Evolutionary conservation across 1,139 yeast genomes (phyloP).

Genomic region (Chernovozyma sophiae-reginae): DNA sequence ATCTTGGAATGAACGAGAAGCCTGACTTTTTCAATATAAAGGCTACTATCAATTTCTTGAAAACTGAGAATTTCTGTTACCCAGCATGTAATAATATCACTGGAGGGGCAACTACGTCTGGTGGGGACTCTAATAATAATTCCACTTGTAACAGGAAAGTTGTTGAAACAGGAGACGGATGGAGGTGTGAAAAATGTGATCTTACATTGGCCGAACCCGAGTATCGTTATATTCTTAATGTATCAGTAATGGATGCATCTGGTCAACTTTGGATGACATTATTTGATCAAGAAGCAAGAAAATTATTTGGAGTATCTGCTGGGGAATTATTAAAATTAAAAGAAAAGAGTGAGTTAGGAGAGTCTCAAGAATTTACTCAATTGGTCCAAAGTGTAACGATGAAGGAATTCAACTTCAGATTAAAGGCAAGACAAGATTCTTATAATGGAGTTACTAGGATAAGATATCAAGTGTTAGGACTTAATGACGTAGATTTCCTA

Average conservation of each 20-base stretch:
- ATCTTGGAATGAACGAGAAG: slow-evolving; percentile 67
- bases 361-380: slow-evolving; percentile 46
- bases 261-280: slow-evolving; percentile 85
- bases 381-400: slow-evolving; percentile 53
- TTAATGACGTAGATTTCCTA: slow-evolving; percentile 54
- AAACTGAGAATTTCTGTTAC: slow-evolving; percentile 74
- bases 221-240: slow-evolving; percentile 72
- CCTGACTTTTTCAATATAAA: slow-evolving; percentile 76
- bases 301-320: slow-evolving; percentile 67
- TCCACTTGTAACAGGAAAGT: slow-evolving; percentile 79
- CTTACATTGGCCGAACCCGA: slow-evolving; percentile 62
- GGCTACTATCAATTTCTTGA: slow-evolving; percentile 68
- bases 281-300: slow-evolving; percentile 79
- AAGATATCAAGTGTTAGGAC: slow-evolving; percentile 62
- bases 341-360: slow-evolving; percentile 30
- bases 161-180: slow-evolving; percentile 66
- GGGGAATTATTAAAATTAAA: slow-evolving; percentile 55
- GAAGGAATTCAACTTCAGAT: slow-evolving; percentile 67
- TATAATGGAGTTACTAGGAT: slow-evolving; percentile 77
- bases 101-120: slow-evolving; percentile 16
- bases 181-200: slow-evolving; percentile 95
- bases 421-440: slow-evolving; percentile 79
- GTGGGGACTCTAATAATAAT: slow-evolving; percentile 10
- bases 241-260: slow-evolving; percentile 70
- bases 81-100: slow-evolving; percentile 73